A percentile compares a stretch with the other conserved stretches of the same genome.
Evolutionary conservation across 176 grass and related monocot genomes (phyloP).

Genomic region (Hyparrhenia diplandra): DNA sequence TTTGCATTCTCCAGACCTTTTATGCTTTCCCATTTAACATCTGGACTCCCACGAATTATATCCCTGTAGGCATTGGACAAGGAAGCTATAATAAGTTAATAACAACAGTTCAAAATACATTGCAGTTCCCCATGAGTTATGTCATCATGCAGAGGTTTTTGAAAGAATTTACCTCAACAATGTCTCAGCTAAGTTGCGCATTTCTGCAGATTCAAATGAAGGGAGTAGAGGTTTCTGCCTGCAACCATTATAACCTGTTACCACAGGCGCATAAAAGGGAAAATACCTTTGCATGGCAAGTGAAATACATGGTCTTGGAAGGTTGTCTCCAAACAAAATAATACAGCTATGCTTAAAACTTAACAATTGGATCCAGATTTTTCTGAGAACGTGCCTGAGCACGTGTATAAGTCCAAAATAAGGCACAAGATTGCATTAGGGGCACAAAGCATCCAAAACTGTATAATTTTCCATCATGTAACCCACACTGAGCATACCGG

Average conservation of each 20-base stretch:
- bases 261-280: not conserved
- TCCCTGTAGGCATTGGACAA: too few species aligned
- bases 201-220: constrained; percentile 91
- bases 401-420: not conserved
- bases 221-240: constrained; percentile 88
- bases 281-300: not conserved
- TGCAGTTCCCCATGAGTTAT: too few species aligned
- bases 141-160: too few species aligned
- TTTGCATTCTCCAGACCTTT: too few species aligned
- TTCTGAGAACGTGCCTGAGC: not conserved
- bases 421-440: not conserved
- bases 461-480: not conserved
- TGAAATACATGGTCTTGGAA: not conserved
- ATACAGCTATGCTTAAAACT: not conserved
- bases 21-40: too few species aligned
- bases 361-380: not conserved
- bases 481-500: not conserved
- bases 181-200: constrained; percentile 76
- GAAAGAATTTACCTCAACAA: constrained; percentile 57
- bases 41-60: too few species aligned
- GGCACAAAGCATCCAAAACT: not conserved
- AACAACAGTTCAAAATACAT: too few species aligned
- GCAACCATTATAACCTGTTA: not conserved
- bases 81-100: too few species aligned
- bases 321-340: not conserved